Evolutionary conservation across 179 eudicot species (phyloP).

Genomic region (Silene vulgaris): DNA sequence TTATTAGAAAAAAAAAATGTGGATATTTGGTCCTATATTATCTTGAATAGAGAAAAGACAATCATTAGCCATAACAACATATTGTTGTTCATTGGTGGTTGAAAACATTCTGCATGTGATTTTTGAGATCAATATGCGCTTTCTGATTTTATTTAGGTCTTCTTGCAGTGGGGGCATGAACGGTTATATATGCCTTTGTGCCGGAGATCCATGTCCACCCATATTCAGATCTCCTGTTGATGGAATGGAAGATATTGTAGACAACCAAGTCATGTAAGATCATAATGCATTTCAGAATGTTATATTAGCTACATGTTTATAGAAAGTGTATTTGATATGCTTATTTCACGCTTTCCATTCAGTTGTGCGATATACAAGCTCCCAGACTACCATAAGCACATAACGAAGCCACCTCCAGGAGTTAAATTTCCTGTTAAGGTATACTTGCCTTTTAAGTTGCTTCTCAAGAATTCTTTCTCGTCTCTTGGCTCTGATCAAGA

Average conservation of each 20-base stretch:
- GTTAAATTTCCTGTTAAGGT: conserved; percentile 71
- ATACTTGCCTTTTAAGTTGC: background rate
- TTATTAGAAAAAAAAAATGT: background rate
- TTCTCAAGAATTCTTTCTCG: background rate
- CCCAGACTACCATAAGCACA: conserved; percentile 77
- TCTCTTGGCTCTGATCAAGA: background rate
- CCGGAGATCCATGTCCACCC: conserved; percentile 97
- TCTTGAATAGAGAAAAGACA: background rate
- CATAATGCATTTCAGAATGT: background rate
- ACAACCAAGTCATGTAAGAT: conserved; percentile 89
- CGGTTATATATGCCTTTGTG: conserved; percentile 84
- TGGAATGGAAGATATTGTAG: conserved; percentile 76
- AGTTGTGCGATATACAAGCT: conserved; percentile 85
- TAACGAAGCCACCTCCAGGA: conserved; percentile 66
- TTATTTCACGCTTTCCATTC: conserved; percentile 19
- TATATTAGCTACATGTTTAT: background rate
- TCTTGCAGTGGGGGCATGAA: conserved; percentile 94
- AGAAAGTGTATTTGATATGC: conserved; percentile 6
- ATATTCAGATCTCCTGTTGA: conserved; percentile 80
- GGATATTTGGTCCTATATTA: background rate
- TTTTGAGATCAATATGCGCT: conserved; percentile 24
- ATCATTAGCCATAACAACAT: background rate
- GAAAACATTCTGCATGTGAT: background rate
- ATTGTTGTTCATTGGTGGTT: background rate
- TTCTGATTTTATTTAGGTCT: conserved; percentile 45